Percentiles rank a stretch among this genome's conserved stretches.
phyloP scores from a whole-genome alignment of 2,329 filamentous ascomycete genomes.

The Lasiodiplodia sp. region DNA sequence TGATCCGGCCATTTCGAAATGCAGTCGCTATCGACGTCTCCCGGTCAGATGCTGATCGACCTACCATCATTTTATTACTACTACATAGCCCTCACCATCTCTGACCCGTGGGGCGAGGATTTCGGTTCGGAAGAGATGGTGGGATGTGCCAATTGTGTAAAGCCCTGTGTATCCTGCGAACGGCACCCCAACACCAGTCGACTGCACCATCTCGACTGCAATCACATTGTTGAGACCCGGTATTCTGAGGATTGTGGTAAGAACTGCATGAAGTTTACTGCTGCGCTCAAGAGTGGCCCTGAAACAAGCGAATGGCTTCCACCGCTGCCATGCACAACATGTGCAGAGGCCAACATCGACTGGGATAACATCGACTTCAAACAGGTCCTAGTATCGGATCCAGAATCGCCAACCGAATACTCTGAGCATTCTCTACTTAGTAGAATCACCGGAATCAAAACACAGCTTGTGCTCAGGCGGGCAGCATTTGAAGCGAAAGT shows the following conservation, averaged over 20 bases:
- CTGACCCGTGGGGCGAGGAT: not conserved
- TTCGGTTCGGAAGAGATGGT: not conserved
- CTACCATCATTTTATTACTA: not conserved
- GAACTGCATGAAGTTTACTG: not conserved
- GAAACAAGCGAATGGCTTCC: no score
- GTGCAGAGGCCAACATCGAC: not conserved
- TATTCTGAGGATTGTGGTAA: not conserved
- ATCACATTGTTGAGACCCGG: not conserved
- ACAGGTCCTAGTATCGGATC: not conserved
- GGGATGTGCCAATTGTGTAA: not conserved
- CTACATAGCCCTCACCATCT: not conserved
- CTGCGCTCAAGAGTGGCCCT: not conserved
- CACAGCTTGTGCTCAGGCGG: not conserved
- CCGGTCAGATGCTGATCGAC: not conserved
- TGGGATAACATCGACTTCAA: not conserved
- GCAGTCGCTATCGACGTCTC: not conserved
- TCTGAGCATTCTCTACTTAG: not conserved
- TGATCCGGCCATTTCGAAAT: not conserved
- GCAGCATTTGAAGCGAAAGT: not conserved
- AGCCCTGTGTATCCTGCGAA: not conserved
- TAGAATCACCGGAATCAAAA: not conserved
- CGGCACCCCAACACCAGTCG: not conserved
- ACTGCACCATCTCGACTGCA: not conserved
- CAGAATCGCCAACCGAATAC: not conserved
- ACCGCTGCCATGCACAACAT: not conserved